Percentiles rank a stretch among this genome's conserved stretches.
Evolutionary conservation across 2,329 filamentous ascomycete genomes (phyloP).

Genomic region (Ceratocystis albifundus): DNA sequence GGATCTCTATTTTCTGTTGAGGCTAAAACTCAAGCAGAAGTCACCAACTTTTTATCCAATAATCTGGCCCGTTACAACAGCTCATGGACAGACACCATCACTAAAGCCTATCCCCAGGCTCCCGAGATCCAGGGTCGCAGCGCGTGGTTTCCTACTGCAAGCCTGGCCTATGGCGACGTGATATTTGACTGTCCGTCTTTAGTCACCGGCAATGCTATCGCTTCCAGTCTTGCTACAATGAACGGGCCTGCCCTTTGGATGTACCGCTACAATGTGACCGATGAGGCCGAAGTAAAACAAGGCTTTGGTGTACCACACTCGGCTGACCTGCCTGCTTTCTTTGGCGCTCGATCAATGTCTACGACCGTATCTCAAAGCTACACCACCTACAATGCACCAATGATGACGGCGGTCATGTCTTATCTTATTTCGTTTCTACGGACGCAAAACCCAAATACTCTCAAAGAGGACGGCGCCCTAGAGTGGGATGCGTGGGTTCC

Average conservation of each 20-base stretch:
- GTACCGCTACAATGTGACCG: slow-evolving; percentile 41
- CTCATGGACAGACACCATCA: slow-evolving; percentile 31
- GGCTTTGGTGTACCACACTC: slow-evolving; percentile 41
- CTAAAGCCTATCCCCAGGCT: slow-evolving; percentile 33
- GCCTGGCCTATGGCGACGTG: slow-evolving; percentile 36
- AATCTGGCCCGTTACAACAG: slow-evolving; percentile 38
- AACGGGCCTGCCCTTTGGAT: slow-evolving; percentile 31
- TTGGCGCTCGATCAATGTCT: slow-evolving; percentile 32
- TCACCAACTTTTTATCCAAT: slow-evolving; percentile 34
- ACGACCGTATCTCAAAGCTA: slow-evolving; percentile 32
- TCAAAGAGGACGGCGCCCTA: slow-evolving; percentile 30
- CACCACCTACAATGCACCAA: slow-evolving; percentile 34
- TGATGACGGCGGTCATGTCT: slow-evolving; percentile 38
- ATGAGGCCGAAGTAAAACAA: slow-evolving; percentile 29
- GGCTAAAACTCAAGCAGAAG: slow-evolving; percentile 30
- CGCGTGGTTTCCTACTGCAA: slow-evolving; percentile 36
- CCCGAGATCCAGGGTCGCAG: slow-evolving; percentile 31
- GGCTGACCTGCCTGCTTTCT: slow-evolving; percentile 39
- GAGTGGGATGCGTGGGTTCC: slow-evolving; percentile 35
- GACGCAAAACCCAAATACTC: slow-evolving; percentile 35
- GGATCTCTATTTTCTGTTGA: slow-evolving; percentile 37
- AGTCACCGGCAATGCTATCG: slow-evolving; percentile 29
- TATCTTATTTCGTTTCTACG: slow-evolving; percentile 42
- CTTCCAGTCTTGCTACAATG: slow-evolving; percentile 22
- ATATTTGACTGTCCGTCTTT: slow-evolving; percentile 37